A percentile compares a stretch with the other conserved stretches of the same genome.
phyloP scores from a whole-genome alignment of 129 eudicot species.

The Smallanthus sonchifolius region DNA sequence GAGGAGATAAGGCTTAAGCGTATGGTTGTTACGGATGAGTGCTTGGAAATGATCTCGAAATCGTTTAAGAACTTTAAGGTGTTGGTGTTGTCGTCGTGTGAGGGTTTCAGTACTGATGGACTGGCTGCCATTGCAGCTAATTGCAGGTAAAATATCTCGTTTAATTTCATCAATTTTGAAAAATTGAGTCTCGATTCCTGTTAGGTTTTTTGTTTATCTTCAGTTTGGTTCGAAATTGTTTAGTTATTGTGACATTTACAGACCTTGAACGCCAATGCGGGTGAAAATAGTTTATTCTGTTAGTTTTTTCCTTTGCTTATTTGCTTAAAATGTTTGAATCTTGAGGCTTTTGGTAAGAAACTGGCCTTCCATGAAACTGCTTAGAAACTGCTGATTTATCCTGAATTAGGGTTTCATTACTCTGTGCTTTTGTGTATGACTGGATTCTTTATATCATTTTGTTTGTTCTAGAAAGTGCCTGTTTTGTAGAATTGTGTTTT shows the following conservation, averaged over 20 bases:
- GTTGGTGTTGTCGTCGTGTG: conserved; percentile 14
- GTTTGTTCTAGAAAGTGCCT: neutral
- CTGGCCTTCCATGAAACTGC: neutral
- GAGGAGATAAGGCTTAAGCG: conserved; percentile 18
- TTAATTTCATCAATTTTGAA: neutral
- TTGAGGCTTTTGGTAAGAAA: neutral
- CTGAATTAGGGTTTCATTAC: neutral
- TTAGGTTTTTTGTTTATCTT: neutral
- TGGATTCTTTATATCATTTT: neutral
- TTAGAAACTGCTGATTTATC: neutral
- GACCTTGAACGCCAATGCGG: neutral
- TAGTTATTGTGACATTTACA: neutral
- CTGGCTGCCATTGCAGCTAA: conserved; percentile 22
- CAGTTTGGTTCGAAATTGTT: neutral
- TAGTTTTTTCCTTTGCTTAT: too few relatives aligned
- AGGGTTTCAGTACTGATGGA: conserved; percentile 27
- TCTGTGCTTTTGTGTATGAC: neutral
- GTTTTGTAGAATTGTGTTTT: neutral
- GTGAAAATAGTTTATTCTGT: neutral
- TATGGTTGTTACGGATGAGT: conserved; percentile 21
- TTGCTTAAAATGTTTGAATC: neutral
- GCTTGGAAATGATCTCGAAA: conserved; percentile 11
- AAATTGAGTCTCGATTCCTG: neutral
- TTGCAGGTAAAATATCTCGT: conserved; percentile 9
- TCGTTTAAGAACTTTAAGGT: conserved; percentile 7